Percentiles rank a stretch among this genome's conserved stretches.
Conservation (phyloP, 352 stramenopile species). For the Phytophthora podocarpi region DNA sequence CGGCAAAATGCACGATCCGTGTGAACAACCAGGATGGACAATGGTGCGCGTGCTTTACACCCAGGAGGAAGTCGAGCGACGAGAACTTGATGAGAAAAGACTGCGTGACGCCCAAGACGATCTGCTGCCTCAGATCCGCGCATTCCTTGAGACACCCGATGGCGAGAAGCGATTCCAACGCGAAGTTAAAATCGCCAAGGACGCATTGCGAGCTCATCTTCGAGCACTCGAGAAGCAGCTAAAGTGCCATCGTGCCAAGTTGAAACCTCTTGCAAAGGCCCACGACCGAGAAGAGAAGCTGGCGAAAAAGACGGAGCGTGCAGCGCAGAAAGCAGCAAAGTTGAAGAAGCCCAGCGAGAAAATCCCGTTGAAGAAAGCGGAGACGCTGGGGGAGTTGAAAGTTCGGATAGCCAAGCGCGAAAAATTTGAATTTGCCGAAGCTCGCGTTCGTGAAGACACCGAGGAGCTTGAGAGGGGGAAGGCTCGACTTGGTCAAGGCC, state of each 20-base stretch:
- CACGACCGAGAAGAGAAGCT: constrained; percentile 26
- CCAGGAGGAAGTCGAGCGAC: constrained; percentile 53
- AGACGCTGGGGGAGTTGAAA: constrained; percentile 46
- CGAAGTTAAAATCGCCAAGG: constrained; percentile 59
- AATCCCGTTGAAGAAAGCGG: not conserved
- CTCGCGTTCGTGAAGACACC: constrained; percentile 45
- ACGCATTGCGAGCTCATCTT: constrained; percentile 43
- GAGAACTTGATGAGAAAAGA: constrained; percentile 50
- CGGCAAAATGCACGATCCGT: constrained; percentile 75
- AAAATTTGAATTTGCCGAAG: constrained; percentile 38
- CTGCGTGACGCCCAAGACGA: constrained; percentile 52
- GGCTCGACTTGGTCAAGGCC: constrained; percentile 50
- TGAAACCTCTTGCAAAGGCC: constrained; percentile 23
- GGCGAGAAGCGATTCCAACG: constrained; percentile 70
- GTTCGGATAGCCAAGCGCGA: constrained; percentile 42
- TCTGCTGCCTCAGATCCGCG: constrained; percentile 60
- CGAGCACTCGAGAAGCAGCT: constrained; percentile 48
- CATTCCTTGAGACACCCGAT: constrained; percentile 60
- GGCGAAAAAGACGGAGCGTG: constrained; percentile 27
- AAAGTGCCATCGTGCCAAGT: constrained; percentile 30
- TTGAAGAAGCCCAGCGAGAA: not conserved
- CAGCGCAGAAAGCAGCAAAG: constrained; percentile 18
- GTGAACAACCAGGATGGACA: constrained; percentile 62
- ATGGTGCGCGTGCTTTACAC: constrained; percentile 69
- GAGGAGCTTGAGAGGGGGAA: constrained; percentile 54